phyloP scores from a whole-genome alignment of 2,329 filamentous ascomycete species.

The Aspergillus sergii region DNA sequence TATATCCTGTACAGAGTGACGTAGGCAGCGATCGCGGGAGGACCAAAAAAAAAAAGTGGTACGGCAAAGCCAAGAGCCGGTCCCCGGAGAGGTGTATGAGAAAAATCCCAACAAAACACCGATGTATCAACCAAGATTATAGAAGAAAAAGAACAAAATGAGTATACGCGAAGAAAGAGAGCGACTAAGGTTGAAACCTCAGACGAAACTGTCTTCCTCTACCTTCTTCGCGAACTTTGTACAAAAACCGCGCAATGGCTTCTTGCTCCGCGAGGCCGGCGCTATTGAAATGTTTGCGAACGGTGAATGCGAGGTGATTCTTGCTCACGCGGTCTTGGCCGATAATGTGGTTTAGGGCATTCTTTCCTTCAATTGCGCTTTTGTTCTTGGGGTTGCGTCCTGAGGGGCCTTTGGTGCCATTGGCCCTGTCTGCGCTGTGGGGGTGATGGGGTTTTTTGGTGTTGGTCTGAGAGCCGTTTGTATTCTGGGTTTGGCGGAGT shows the following conservation, averaged over 20 bases:
- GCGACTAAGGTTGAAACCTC: slow-evolving; percentile 42
- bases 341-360: slow-evolving; percentile 30
- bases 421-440: slow-evolving; percentile 4
- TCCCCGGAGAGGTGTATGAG: not conserved
- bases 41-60: not conserved
- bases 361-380: slow-evolving; percentile 18
- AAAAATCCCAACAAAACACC: not conserved
- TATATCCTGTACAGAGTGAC: not conserved
- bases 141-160: not conserved
- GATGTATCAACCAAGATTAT: not conserved
- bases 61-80: not conserved
- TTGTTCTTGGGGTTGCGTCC: slow-evolving; percentile 11
- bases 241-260: slow-evolving; percentile 50
- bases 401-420: slow-evolving; percentile 16
- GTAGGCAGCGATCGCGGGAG: not conserved
- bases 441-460: slow-evolving; percentile 12
- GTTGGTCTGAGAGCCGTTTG: slow-evolving; percentile 14
- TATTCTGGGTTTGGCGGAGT: slow-evolving; percentile 16
- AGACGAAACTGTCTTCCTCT: slow-evolving; percentile 44
- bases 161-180: not conserved
- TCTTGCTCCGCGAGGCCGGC: slow-evolving; percentile 50
- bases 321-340: slow-evolving; percentile 46
- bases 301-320: slow-evolving; percentile 44
- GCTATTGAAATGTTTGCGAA: slow-evolving; percentile 52
- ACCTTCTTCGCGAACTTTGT: slow-evolving; percentile 51